Base-by-base conservation (phyloP, 2,329 filamentous ascomycete genomes). In the Aureobasidium vineae region DNA sequence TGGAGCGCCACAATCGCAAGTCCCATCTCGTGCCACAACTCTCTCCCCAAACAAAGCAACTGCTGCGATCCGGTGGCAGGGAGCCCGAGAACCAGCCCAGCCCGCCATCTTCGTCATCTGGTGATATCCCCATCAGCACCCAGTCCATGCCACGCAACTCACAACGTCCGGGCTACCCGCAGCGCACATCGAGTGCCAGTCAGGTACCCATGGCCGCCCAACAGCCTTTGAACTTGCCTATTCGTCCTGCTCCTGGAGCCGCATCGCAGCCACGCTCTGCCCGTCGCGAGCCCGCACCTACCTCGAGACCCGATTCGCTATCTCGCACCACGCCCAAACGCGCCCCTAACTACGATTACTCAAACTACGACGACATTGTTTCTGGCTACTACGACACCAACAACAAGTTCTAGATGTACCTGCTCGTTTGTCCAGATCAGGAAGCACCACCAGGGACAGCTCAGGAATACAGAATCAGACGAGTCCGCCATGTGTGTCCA, bases 1-100 rank as follows among this genome's bases (percentile, higher is more conserved):
- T 98, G 86, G 93, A 97, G 76, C 88, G 89, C 72, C 91, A 97
- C 78, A 97, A 97, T 78, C 91, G 95, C 76, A 97, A 96, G 78
- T 97, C 93, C 33, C 94, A 97, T 76, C 85, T 97, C 43, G 90
- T 66, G 41, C 53, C 92, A 40, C 88, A 90, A 73, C 82, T 90
- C 49, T 91, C 90, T 13, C 91, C 92, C 0, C 86, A 90, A 10
- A 91, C 90, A 1, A 88, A 91, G 74, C 89, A 91, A 13, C 84
- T 94, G 40, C 84, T 92, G 56, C 86, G 89, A 28, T 54, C 61
- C 23, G 61, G 61, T 4, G 61, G 47, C 47, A 63, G 59, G 23
- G 59, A 63, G 33, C 43, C 21, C 45, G 59, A 63, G 21, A 54
- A 19, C 36, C 33, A 64, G 5, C 61, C 49, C 36, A 64, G 61